Conservation (phyloP, 2,329 filamentous ascomycete species). For the Neonectria punicea region DNA sequence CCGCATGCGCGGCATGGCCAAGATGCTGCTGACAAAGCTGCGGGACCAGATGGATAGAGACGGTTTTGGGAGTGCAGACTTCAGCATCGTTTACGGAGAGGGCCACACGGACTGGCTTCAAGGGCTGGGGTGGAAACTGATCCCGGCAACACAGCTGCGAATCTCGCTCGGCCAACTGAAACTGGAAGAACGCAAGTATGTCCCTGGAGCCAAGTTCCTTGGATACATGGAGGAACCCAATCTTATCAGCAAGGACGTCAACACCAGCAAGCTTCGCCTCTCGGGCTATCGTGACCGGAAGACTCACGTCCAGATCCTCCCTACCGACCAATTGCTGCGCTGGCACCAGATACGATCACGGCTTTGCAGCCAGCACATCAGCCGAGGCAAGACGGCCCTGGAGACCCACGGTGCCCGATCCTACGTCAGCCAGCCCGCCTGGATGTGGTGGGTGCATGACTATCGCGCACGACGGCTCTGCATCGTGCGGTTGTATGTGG, state of each 20-base stretch:
- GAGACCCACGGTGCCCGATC: constrained; percentile 18
- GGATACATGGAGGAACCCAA: constrained; percentile 32
- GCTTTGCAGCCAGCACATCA: constrained; percentile 40
- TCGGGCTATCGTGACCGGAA: constrained; percentile 37
- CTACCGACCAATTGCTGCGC: constrained; percentile 41
- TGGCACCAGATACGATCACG: constrained; percentile 49
- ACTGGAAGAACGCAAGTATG: constrained; percentile 32
- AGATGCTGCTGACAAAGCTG: constrained; percentile 46
- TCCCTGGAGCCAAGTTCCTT: constrained; percentile 38
- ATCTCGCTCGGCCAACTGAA: constrained; percentile 40
- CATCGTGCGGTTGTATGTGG: constrained; percentile 29
- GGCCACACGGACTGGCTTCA: constrained; percentile 47
- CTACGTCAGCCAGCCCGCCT: constrained; percentile 36
- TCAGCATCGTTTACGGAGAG: constrained; percentile 51
- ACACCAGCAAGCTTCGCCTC: constrained; percentile 42
- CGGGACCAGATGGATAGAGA: constrained; percentile 47
- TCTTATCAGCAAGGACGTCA: constrained; percentile 36
- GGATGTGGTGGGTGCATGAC: constrained; percentile 52
- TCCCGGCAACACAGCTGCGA: constrained; percentile 47
- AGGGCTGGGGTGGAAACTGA: constrained; percentile 48
- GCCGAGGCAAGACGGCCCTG: constrained; percentile 8
- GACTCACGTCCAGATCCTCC: constrained; percentile 48
- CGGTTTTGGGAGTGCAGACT: constrained; percentile 39
- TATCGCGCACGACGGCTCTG: constrained; percentile 37
- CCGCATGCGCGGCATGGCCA: constrained; percentile 49